These are phyloP conservation scores for Apiotrichum brassicae DNA, from an alignment of 1,284 basidiomycete species.

Conservation along the genomic window DNA sequence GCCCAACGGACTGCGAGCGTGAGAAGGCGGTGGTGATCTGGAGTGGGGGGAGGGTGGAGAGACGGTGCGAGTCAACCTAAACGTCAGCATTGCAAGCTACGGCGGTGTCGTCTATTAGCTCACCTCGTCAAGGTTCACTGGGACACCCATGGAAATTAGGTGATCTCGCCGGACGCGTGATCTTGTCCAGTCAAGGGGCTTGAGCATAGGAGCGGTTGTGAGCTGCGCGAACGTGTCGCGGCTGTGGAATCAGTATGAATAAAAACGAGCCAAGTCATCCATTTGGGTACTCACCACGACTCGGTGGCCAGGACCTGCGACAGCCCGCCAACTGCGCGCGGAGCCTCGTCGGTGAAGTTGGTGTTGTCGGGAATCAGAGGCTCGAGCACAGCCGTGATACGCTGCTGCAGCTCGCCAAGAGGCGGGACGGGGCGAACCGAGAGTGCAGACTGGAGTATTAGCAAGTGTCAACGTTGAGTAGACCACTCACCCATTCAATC, in stretches of 20 bases:
- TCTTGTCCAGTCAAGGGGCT: constrained; percentile 83
- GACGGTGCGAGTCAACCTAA: constrained; percentile 58
- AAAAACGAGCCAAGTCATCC: neutral
- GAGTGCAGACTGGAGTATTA: constrained; percentile 57
- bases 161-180: constrained; percentile 81
- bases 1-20: constrained; percentile 45
- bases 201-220: constrained; percentile 49
- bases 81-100: constrained; percentile 6
- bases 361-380: constrained; percentile 54
- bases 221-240: constrained; percentile 66
- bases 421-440: constrained; percentile 60
- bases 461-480: too few species aligned
- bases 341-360: constrained; percentile 61
- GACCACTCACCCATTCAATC: constrained; percentile 8
- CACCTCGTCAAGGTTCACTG: constrained; percentile 87
- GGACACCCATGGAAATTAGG: constrained; percentile 79
- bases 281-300: constrained; percentile 52
- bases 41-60: constrained; percentile 66
- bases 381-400: constrained; percentile 60
- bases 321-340: constrained; percentile 70
- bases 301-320: constrained; percentile 65
- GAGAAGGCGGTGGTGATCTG: constrained; percentile 62
- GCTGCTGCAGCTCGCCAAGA: constrained; percentile 54
- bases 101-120: constrained; percentile 16
- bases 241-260: too few species aligned